Evolutionary conservation across 345 rosid genomes (phyloP).

Genomic region (Gynandropsis gynandra): DNA sequence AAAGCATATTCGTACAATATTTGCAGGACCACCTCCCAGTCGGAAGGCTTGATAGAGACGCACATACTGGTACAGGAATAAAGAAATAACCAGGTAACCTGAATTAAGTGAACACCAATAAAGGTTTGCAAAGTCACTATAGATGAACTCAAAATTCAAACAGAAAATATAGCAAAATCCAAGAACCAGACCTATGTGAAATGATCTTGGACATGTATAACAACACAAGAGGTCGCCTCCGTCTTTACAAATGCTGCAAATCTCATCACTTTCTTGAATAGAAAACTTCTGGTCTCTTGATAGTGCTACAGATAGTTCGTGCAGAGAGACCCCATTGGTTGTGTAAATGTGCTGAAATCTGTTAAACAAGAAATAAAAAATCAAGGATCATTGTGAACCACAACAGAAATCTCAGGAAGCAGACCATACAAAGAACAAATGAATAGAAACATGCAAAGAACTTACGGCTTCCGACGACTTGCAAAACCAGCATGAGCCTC

Average conservation of each 20-base stretch:
- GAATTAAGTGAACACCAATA: constrained; percentile 10
- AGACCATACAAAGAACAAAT: not conserved
- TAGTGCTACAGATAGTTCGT: constrained; percentile 70
- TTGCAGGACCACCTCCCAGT: constrained; percentile 77
- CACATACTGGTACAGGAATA: constrained; percentile 19
- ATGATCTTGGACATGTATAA: constrained; percentile 68
- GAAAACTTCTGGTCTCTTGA: constrained; percentile 59
- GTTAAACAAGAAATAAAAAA: constrained; percentile 11
- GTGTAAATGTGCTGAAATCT: constrained; percentile 79
- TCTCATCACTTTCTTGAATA: constrained; percentile 59
- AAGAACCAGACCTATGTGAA: constrained; percentile 54
- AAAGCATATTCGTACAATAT: constrained; percentile 51
- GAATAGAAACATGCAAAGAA: constrained; percentile 19
- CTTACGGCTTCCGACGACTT: constrained; percentile 92
- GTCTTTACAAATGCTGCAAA: constrained; percentile 69
- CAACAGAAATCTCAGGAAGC: not conserved
- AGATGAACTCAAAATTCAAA: constrained; percentile 3
- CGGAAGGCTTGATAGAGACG: constrained; percentile 45
- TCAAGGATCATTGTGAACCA: not conserved
- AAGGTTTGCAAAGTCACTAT: not conserved
- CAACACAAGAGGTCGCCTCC: constrained; percentile 66
- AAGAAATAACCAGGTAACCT: constrained; percentile 4
- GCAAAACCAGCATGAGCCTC: constrained; percentile 99
- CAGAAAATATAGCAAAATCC: constrained; percentile 11
- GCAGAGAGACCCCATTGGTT: constrained; percentile 63